Evolutionary conservation across 495 filamentous ascomycete species (phyloP), one percentile per base, ranked within the genome.

Genomic region (Podospora bellae-mahoneyi): DNA sequence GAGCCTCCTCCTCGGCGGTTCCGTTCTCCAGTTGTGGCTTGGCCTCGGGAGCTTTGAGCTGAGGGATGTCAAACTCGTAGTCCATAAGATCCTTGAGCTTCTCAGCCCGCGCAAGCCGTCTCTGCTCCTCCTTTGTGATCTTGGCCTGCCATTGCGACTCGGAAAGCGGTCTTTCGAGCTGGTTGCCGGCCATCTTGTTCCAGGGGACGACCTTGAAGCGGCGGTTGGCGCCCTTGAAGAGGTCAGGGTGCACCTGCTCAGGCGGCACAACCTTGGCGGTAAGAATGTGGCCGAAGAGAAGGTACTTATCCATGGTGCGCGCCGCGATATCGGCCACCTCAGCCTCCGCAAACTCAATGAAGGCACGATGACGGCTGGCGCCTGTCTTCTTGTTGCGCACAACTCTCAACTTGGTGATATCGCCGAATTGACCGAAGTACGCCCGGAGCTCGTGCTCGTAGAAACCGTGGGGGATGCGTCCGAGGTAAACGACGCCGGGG

Each of bases 341-440:
- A 54, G 81, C 77, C 59, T 88, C 89, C 23, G 85, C 83, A 75
- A 99, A 99, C 76, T 98, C 92, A 72, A 99, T 84, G 77, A 97
- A 98, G 9, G 92, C 95, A 74, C 90, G 95, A 83, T 98, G 95
- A 80, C 92, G 94, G 72, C 89, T 91, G 53, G 85, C 84, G 63
- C 96, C 95, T 26, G 93, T 97, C 76, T 89, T 89, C 72, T 87
- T 89, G 84, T 96, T 97, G 67, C 96, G 91, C 4, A 93, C 95
- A 48, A 99, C 87, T 69, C 94, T 89, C 34, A 99, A 86, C 62
- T 86, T 87, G 62, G 82, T 87, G 72, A 99, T 92, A 2, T 86
- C 82, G 75, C 95, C 96, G 75, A 99, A 99, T 78, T 98, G 95
- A n/a, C 88, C 85, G 75, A 98, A 97, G 83, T 98, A 99, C 59